Base-by-base conservation (phyloP, 2,329 filamentous ascomycete genomes). In the Furcasterigmium furcatum region DNA sequence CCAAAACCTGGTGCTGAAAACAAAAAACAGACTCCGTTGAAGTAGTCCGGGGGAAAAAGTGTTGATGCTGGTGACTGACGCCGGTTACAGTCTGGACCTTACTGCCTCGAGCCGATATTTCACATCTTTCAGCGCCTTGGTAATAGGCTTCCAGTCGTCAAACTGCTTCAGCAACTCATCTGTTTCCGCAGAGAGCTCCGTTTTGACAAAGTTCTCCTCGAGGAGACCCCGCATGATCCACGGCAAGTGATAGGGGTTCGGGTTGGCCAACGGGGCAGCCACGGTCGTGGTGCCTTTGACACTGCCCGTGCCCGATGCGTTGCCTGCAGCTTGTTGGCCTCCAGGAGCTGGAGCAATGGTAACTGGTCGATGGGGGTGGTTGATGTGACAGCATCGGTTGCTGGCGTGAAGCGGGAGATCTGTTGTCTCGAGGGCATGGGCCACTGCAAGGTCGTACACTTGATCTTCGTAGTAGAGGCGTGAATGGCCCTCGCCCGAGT, bases 141-240 rank as follows among this genome's bases (percentile, higher is more conserved):
- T 95, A 0, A 75, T 77, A 1, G 94, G 94, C 60, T 87, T 91
- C 94, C 94, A 99, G 44, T 88, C 83, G 62, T 97, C 91, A 65
- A 97, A 99, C 64, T 95, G 84, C 48, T 74, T 75, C n/a, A 99
- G 71, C 42, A 99, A 66, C 58, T 90, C 80, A 49, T 80, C 79
- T 7, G 89, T 90, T 67, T 99, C 94, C 2, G 76, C 68, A 25
- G 81, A 81, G 16, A 95, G 69, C 60, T 95, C 87, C 19, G 82
- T 88, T 63, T 87, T 91, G 20, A 97, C 92, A 58, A 90, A 83
- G 16, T 94, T 87, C 63, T 99, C 94, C 62, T 97, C 94, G 3
- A 99, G 70, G 46, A 99, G 70, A 1, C 94, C 94, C 8, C 94
- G 82, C 84, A 99, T 94, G 29, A 94, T 92, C 85, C 95, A 99